phyloP scores from a whole-genome alignment of 345 rosid species.

The Lepidium aucheri region DNA sequence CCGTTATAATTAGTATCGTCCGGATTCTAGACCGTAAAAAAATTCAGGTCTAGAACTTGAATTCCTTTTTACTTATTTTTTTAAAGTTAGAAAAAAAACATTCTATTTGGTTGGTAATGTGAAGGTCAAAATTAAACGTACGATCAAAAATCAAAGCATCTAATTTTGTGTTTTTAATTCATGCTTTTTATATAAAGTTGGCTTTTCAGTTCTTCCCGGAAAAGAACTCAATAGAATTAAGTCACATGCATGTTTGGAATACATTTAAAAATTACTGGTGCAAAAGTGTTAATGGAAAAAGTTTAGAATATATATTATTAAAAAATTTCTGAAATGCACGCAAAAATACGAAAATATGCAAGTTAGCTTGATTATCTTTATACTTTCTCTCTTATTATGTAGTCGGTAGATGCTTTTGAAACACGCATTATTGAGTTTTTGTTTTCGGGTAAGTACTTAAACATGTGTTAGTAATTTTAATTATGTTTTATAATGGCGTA shows the following conservation, averaged over 20 bases:
- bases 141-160: constrained; percentile 8
- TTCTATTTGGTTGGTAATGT: not conserved
- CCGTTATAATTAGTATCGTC: no score
- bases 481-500: not conserved
- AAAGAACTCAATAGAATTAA: not conserved
- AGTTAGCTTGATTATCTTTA: no score
- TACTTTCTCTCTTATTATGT: no score
- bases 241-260: constrained; percentile 7
- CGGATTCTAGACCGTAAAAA: no score
- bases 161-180: not conserved
- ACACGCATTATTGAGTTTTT: no score
- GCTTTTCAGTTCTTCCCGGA: not conserved
- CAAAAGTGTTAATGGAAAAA: not conserved
- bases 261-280: not conserved
- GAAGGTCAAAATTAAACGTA: constrained; percentile 1
- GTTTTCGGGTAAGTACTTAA: not conserved
- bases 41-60: no score
- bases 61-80: no score
- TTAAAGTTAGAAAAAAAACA: no score
- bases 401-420: no score
- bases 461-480: not conserved
- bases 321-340: no score
- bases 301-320: not conserved
- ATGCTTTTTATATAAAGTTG: no score
- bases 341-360: no score